A percentile compares a stretch with the other conserved stretches of the same genome.
phyloP scores from a whole-genome alignment of 176 grass and related monocot species.

The Oryza officinalis region DNA sequence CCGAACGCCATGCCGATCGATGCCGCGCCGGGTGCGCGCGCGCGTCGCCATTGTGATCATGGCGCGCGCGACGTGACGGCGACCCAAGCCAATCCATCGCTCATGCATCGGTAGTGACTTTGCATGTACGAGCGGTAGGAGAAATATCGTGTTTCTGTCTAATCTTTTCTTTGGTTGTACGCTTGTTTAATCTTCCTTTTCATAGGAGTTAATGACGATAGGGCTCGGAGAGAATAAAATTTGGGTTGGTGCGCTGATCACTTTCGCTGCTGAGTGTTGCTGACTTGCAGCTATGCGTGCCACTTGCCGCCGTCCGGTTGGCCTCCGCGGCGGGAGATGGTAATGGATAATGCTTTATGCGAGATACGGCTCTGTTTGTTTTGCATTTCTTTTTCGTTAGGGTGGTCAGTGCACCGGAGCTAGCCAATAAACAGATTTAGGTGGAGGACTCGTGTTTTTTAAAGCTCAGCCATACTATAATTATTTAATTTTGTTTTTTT shows the following conservation, averaged over 20 bases:
- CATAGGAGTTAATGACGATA: background rate
- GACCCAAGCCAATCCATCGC: background rate
- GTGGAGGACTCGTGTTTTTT: background rate
- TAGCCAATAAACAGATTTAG: background rate
- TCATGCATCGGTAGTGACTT: background rate
- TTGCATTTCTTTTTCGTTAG: background rate
- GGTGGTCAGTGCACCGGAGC: background rate
- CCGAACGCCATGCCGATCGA: too few relatives aligned
- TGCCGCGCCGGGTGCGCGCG: too few relatives aligned
- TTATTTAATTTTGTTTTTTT: background rate
- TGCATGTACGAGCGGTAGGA: background rate
- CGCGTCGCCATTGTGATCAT: background rate
- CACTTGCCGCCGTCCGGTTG: conserved; percentile 29
- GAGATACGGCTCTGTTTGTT: background rate
- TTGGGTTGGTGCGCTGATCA: background rate
- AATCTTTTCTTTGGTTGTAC: background rate
- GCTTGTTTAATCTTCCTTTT: background rate
- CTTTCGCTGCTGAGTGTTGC: background rate
- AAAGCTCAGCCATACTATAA: background rate
- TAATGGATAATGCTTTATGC: background rate
- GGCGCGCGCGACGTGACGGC: background rate
- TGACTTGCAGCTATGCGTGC: background rate
- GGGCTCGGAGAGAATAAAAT: background rate
- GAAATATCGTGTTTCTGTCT: background rate
- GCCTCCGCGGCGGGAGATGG: background rate